Evolutionary conservation across 805 yeast species (phyloP).

Genomic region (Hanseniaspora clermontiae): DNA sequence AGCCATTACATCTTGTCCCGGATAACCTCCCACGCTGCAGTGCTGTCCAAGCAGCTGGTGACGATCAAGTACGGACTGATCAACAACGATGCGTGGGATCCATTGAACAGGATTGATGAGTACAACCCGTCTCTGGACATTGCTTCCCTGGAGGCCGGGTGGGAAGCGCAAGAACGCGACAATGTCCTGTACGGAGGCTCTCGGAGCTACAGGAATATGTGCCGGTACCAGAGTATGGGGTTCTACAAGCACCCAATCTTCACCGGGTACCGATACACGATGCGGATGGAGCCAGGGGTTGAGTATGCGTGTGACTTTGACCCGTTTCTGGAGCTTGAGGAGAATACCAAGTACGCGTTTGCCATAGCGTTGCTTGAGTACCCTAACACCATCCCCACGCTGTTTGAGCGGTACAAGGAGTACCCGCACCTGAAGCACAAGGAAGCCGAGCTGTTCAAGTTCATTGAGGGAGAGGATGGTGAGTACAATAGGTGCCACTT

Average conservation of each 20-base stretch:
- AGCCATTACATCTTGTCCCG: conserved; percentile 16
- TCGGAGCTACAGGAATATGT: conserved; percentile 77
- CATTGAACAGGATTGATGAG: conserved; percentile 33
- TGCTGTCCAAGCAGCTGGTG: conserved; percentile 30
- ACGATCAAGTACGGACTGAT: conserved; percentile 52
- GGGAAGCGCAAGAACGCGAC: conserved; percentile 34
- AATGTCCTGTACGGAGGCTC: conserved; percentile 55
- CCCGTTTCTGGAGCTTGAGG: conserved; percentile 70
- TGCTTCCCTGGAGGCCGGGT: conserved; percentile 36
- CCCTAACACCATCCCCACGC: conserved; percentile 69
- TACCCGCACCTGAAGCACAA: conserved; percentile 42
- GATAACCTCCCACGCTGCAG: neutral
- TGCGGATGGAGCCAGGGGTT: conserved; percentile 91
- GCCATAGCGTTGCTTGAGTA: conserved; percentile 76
- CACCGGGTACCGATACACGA: conserved; percentile 66
- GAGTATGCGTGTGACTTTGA: conserved; percentile 85
- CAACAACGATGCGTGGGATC: conserved; percentile 62
- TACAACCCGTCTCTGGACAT: conserved; percentile 43
- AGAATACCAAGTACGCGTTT: conserved; percentile 68
- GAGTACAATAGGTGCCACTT: conserved; percentile 71
- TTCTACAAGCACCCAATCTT: conserved; percentile 71
- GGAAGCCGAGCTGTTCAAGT: conserved; percentile 24
- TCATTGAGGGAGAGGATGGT: conserved; percentile 35
- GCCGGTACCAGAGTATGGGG: conserved; percentile 83
- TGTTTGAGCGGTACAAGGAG: conserved; percentile 64